Percentiles rank a stretch among this genome's conserved stretches.
These are phyloP conservation scores for Penicillium sp. DNA, from an alignment of 2,329 filamentous ascomycete species.

Conservation along the genomic window DNA sequence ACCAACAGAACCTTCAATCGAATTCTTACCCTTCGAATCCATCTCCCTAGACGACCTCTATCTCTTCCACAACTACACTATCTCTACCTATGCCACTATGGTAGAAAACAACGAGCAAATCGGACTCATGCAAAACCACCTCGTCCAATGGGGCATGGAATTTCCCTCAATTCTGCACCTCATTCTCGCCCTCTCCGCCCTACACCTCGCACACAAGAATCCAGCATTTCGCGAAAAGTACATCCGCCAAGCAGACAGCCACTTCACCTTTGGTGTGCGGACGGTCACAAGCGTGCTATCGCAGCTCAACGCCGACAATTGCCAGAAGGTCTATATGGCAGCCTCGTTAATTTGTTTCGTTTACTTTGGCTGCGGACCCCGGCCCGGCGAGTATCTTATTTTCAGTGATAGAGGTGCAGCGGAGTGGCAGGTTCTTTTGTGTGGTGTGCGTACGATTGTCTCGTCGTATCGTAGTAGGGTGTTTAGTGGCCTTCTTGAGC, in stretches of 20 bases:
- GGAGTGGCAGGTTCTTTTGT: conserved; percentile 40
- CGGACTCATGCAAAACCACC: conserved; percentile 36
- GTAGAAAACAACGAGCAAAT: conserved; percentile 23
- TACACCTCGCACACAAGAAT: conserved; percentile 31
- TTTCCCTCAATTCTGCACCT: conserved; percentile 41
- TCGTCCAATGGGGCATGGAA: conserved; percentile 36
- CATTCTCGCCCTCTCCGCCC: conserved; percentile 36
- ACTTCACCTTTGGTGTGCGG: conserved; percentile 42
- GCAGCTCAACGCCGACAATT: conserved; percentile 31
- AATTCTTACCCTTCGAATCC: conserved; percentile 20
- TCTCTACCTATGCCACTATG: conserved; percentile 33
- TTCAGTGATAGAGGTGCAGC: conserved; percentile 35
- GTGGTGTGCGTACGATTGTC: conserved; percentile 35
- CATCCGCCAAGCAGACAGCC: conserved; percentile 34
- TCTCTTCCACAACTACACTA: conserved; percentile 40
- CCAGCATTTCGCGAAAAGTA: conserved; percentile 29
- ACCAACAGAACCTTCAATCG: conserved; percentile 22
- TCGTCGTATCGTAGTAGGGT: conserved; percentile 23
- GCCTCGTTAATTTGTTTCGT: conserved; percentile 38
- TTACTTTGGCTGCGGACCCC: conserved; percentile 40
- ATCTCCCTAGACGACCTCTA: conserved; percentile 36
- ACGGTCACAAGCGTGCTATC: conserved; percentile 37
- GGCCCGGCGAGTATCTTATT: conserved; percentile 37
- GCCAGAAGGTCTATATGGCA: conserved; percentile 39
- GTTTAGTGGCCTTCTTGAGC: conserved; percentile 32